Evolutionary conservation across 306 rosid genomes (phyloP), one percentile per base, ranked within the genome.

Genomic region (Hippophae rhamnoides): DNA sequence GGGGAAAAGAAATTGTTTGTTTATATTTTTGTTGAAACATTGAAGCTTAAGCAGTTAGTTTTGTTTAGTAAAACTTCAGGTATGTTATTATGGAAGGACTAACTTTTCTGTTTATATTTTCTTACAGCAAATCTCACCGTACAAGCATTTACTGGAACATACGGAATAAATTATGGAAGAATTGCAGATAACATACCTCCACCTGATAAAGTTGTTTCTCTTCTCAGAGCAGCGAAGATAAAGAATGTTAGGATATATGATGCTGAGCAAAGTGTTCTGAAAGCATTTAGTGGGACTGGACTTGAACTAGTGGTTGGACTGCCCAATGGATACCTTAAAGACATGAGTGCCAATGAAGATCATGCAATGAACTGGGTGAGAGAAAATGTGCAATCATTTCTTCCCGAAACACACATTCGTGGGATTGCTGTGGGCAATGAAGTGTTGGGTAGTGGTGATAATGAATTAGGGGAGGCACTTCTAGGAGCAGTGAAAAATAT

Each of bases 341-440:
- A 90, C 60, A 76, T 90, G 87, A 87, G 89, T 75, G 71, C 86
- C n/a, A 84, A 60, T 44, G 79, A 72, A 13, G 99, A 88, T 52
- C 88, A 74, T 23, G 97, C 99, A n/a, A 61, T 86, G 90, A 69
- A 38, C 43, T 88, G 99, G 99, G 96, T 92, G 55, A 80, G 72
- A 68, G 94, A 92, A 45, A 88, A 92, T 46, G 98, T 87, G 60
- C 87, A 79, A 82, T 57, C 95, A 9, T 92, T 85, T 75, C 88
- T 88, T 68, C 96, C 95, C 0, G 68, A 54, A 41, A 92, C 99
- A 4, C 80, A 70, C 8, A 79, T 92, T 57, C 69, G 77, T 18
- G 99, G 99, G 60, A 86, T 92, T 56, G 96, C 99, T 1, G 74
- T 92, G 13, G 99, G 99, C 40, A 92, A 88, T 53, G 96, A 92